Conservation (phyloP, 129 eudicot genomes). For the Flaveria sonorensis region DNA sequence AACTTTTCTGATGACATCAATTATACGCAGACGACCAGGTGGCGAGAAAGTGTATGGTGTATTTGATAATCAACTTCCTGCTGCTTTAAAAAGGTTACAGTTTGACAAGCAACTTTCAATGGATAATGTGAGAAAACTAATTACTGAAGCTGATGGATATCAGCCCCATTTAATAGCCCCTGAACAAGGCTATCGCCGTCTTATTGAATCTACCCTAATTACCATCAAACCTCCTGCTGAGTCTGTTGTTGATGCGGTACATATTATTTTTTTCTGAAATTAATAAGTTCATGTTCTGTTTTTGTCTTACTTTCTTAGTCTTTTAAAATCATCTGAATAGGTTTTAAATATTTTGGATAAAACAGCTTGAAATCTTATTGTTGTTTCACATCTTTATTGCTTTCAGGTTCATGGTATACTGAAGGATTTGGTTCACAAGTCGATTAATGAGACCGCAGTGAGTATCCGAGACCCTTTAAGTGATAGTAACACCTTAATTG, state of each 20-base stretch:
- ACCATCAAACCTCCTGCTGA: constrained; percentile 88
- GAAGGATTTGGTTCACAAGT: constrained; percentile 86
- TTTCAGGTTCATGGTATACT: constrained; percentile 85
- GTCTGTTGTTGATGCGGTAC: constrained; percentile 90
- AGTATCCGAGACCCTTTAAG: constrained; percentile 25
- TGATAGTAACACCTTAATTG: neutral
- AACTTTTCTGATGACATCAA: constrained; percentile 9
- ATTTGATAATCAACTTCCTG: constrained; percentile 88
- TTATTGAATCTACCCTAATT: constrained; percentile 76
- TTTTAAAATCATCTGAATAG: neutral
- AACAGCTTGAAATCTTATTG: neutral
- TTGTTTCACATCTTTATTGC: neutral
- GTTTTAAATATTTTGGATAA: neutral
- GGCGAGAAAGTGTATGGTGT: constrained; percentile 84
- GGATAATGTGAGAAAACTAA: constrained; percentile 89
- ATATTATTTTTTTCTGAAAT: constrained; percentile 7
- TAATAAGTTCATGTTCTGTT: neutral
- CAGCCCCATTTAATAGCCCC: constrained; percentile 99
- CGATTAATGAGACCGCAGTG: constrained; percentile 80
- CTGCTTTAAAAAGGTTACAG: constrained; percentile 89
- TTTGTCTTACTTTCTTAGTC: neutral
- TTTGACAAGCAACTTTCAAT: constrained; percentile 91
- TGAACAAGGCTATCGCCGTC: constrained; percentile 95
- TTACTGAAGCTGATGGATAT: constrained; percentile 97
- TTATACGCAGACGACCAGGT: constrained; percentile 78